These are phyloP conservation scores for Acacia pycnantha DNA, from an alignment of 331 rosid species.

Conservation along the genomic window DNA sequence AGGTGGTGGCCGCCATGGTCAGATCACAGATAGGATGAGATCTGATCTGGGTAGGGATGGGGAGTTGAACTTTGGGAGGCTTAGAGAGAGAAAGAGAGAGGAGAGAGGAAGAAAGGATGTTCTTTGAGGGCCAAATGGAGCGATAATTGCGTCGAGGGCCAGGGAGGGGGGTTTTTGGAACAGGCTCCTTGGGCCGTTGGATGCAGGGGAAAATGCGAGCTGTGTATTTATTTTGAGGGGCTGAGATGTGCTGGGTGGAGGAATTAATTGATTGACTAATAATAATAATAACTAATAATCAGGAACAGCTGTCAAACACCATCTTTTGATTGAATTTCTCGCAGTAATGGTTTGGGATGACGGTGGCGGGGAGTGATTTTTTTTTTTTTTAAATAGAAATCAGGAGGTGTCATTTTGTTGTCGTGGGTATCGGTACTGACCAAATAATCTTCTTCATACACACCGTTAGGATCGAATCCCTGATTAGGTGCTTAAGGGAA, in stretches of 20 bases:
- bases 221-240: neutral
- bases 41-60: constrained; percentile 40
- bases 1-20: constrained; percentile 58
- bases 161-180: constrained; percentile 12
- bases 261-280: neutral
- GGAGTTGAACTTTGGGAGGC: neutral
- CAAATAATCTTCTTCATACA: too few relatives aligned
- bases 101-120: constrained; percentile 17
- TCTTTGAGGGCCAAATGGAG: neutral
- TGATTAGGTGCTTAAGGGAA: too few relatives aligned
- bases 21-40: constrained; percentile 8
- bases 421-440: too few relatives aligned
- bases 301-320: constrained; percentile 33
- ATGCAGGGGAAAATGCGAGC: constrained; percentile 19
- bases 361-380: too few relatives aligned
- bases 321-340: neutral
- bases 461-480: too few relatives aligned
- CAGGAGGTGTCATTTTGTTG: too few relatives aligned
- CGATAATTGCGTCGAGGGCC: constrained; percentile 54
- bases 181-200: constrained; percentile 49
- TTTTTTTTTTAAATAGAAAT: too few relatives aligned
- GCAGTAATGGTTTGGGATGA: too few relatives aligned
- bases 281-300: neutral
- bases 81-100: neutral
- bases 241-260: neutral